These are phyloP conservation scores for Arctostaphylos glauca DNA, from an alignment of 148 eudicot species.

Conservation along the genomic window DNA sequence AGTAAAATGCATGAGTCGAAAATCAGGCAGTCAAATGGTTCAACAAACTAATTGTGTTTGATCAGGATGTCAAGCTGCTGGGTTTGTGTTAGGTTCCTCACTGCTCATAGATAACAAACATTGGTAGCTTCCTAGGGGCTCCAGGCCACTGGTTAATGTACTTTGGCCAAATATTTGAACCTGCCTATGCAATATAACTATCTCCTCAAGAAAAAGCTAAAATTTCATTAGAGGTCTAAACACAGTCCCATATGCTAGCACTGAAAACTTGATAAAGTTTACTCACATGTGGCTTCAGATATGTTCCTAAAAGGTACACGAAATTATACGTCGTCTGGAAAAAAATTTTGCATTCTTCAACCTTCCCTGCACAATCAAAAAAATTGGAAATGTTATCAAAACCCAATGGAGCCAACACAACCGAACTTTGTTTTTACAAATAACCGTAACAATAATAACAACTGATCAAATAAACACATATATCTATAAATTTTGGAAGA, in stretches of 20 bases:
- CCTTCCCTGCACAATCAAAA: conserved; percentile 53
- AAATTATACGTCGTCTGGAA: conserved; percentile 69
- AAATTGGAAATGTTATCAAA: conserved; percentile 9
- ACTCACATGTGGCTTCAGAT: conserved; percentile 91
- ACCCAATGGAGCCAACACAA: conserved; percentile 1
- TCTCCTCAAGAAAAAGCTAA: background rate
- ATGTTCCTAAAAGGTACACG: conserved; percentile 88
- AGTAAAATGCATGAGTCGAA: background rate
- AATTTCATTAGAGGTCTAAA: background rate
- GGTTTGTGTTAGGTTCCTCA: background rate
- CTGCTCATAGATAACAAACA: background rate
- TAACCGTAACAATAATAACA: background rate
- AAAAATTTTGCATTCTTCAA: conserved; percentile 72
- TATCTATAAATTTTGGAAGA: background rate
- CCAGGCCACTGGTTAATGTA: background rate
- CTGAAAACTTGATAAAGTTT: conserved; percentile 2
- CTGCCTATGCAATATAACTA: background rate
- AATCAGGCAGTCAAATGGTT: background rate
- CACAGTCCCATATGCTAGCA: background rate
- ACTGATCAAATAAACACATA: background rate
- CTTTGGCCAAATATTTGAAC: background rate
- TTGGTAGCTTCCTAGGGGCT: background rate
- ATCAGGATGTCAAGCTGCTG: background rate
- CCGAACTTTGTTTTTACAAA: background rate
- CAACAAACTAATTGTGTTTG: background rate